Base-by-base conservation (phyloP, 352 stramenopile species). In the Plasmopara viticola region DNA sequence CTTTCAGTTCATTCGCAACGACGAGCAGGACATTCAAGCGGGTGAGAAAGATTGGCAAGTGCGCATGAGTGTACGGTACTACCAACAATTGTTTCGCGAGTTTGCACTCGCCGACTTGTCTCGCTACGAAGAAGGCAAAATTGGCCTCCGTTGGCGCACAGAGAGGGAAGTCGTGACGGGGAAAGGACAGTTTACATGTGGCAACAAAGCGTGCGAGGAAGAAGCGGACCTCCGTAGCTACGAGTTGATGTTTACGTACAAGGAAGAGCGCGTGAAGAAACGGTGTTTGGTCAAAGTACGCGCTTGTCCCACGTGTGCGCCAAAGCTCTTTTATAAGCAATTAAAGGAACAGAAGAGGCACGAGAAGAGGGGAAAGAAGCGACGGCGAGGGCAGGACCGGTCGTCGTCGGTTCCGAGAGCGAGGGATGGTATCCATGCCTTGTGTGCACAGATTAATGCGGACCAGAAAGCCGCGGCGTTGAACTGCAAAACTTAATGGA, bases 31-130 rank as follows among this genome's bases (percentile, higher is more conserved):
- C 53, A 59, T 64, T 4, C 53, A 73, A 42, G 53, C 67, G 30
- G 71, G 69, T 9, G 57, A 66, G 33, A 62, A 31, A n/a, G 69
- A 89, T 65, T 94, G 84, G 84, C 51, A 72, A 33, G 66, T 90
- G 59, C 78, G 82, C 51, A 85, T 94, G 68, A 88, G 79, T 44
- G 73, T 84, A 34, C 70, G 75, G n/a, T 94, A 94, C 67, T 94
- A 94, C 58, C 69, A 65, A 39, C 67, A 81, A 52, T 72, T 94
- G 30, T 94, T 86, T 55, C 84, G 85, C 34, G 81, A 91, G 64
- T 92, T 90, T 47, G 84, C 81, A 31, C 66, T 94, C 18, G 75
- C 69, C 4, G 82, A 94, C 53, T 60, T 94, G 8, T 84, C 71
- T 6, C 61, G 65, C 9, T 86, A 79, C 49, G 48, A 70, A 35